Evolutionary conservation across 2,329 filamentous ascomycete genomes (phyloP), one percentile per base, ranked within the genome.

Genomic region (Colletotrichum sp.): DNA sequence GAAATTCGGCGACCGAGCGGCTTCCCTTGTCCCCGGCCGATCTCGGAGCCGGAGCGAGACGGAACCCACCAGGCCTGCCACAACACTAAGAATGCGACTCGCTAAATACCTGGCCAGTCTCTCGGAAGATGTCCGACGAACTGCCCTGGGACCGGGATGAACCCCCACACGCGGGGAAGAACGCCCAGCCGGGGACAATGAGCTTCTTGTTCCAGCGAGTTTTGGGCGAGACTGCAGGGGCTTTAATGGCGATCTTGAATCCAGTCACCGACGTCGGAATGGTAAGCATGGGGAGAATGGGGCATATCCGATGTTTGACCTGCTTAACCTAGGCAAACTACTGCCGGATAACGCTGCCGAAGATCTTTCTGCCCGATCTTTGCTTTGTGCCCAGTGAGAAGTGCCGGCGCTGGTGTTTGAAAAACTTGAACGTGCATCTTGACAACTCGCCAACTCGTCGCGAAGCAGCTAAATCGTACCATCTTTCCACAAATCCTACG

Each of bases 251-350:
- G 55, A 62, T 62, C 26, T 15, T 15, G 9, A 26, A 32, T 52
- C 70, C 74, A 69, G 44, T 73, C 64, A 76, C 74, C 70, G 70
- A 65, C 44, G 32, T 76, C 74, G 74, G 74, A 73, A 68, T 64
- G 49, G 44, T 68, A 30, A 49, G 12, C 70, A 18, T 59, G 13
- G 49, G 60, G 39, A 18, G 9, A 21, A 32, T 12, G 30, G 9
- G 55, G 34, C 44, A 30, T 72, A 68, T 60, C 39, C 26, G 74
- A 52, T 21, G 18, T 26, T 24, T 44, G 62, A 32, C 34, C 24
- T 64, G 57, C 30, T 57, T 24, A 12, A 68, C 16, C 60, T 21
- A 34, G 71, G 34, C 34, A 15, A 59, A 44, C 8, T 60, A 32
- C 59, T 57, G 64, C 32, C 30, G 69, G 63, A 52, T 63, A 59